phyloP scores from a whole-genome alignment of 108 stramenopile genomes.

The Discostella pseudostelligera region DNA sequence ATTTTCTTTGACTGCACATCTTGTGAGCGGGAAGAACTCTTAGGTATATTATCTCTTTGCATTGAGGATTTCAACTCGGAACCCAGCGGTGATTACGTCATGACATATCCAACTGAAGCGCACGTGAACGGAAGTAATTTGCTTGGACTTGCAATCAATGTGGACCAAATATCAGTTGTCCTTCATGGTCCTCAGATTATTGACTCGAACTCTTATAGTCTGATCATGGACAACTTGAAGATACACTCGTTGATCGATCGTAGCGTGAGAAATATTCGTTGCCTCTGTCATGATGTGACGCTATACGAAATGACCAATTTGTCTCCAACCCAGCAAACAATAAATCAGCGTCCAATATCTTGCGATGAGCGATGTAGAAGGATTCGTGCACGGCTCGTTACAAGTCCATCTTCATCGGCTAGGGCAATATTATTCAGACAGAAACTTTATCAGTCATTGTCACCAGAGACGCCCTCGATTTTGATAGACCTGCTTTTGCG shows the following conservation, averaged over 20 bases:
- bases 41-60: constrained; percentile 19
- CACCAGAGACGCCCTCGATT: constrained; percentile 66
- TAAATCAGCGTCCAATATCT: neutral
- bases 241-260: constrained; percentile 27
- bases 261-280: constrained; percentile 32
- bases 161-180: constrained; percentile 42
- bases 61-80: neutral
- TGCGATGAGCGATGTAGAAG: constrained; percentile 33
- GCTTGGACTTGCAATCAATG: constrained; percentile 33
- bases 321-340: neutral
- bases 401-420: constrained; percentile 24
- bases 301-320: constrained; percentile 40
- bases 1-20: constrained; percentile 56
- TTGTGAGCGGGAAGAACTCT: constrained; percentile 41
- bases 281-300: constrained; percentile 39
- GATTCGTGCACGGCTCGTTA: constrained; percentile 23
- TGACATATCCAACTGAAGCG: neutral
- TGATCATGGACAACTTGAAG: constrained; percentile 30
- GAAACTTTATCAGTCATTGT: constrained; percentile 58
- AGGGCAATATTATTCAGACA: constrained; percentile 67
- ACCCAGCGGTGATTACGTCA: neutral
- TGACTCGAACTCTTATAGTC: constrained; percentile 24
- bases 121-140: neutral
- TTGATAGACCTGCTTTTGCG: constrained; percentile 54
- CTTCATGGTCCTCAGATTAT: constrained; percentile 26